A percentile compares a stretch with the other conserved stretches of the same genome.
Conservation (phyloP, 78 protist species). For the Planoprotostelium fungivorum region DNA sequence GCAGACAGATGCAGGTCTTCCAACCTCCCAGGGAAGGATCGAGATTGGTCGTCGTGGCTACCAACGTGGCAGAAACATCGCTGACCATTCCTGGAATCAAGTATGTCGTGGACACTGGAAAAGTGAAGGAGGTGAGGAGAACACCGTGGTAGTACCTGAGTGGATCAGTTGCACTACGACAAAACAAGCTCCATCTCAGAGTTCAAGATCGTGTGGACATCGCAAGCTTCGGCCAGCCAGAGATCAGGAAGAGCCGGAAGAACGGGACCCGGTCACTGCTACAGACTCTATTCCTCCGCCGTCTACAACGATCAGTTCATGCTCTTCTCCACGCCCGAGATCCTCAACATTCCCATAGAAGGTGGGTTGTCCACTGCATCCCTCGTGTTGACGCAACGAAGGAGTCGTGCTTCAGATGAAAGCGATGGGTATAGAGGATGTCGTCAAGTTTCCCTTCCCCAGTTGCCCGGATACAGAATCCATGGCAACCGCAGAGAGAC, state of each 20-base stretch:
- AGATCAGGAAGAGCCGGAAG: constrained; percentile 94
- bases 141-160: too few species aligned
- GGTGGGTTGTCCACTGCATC: background rate
- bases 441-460: constrained; percentile 86
- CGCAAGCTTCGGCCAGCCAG: constrained; percentile 84
- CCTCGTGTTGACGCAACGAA: background rate
- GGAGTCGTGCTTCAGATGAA: constrained; percentile 85
- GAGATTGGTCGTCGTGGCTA: constrained; percentile 94
- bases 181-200: constrained; percentile 47
- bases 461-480: constrained; percentile 66
- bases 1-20: constrained; percentile 83
- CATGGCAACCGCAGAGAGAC: constrained; percentile 12
- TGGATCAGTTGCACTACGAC: constrained; percentile 10
- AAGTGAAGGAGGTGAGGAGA: constrained; percentile 61
- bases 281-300: constrained; percentile 83
- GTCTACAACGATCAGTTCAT: constrained; percentile 66
- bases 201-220: constrained; percentile 81
- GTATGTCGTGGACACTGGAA: constrained; percentile 90
- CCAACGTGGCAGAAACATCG: constrained; percentile 99
- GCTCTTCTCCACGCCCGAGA: constrained; percentile 79
- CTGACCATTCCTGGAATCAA: constrained; percentile 94
- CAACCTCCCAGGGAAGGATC: constrained; percentile 67
- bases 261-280: constrained; percentile 91
- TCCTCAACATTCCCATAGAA: constrained; percentile 78
- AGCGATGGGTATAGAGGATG: constrained; percentile 78